Base-by-base conservation (phyloP, 140 eudicot species). In the Bidens hawaiensis region DNA sequence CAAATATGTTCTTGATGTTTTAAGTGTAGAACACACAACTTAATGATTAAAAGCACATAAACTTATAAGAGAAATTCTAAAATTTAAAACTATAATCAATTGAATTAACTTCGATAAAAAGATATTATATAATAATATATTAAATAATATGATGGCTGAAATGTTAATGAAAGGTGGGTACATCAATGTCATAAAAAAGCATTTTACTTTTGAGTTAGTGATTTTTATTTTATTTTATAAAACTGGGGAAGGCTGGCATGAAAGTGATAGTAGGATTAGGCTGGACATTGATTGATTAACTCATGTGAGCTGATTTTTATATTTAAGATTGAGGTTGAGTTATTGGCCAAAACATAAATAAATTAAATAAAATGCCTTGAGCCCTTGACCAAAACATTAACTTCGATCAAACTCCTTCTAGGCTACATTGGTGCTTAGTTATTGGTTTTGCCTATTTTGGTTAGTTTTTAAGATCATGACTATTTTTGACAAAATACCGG, bases 121-220 rank as follows among this genome's bases (percentile, higher is more conserved):
- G n/a, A n/a, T n/a, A n/a, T n/a, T n/a, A n/a, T n/a, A n/a, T n/a
- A n/a, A n/a, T n/a, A n/a, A n/a, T n/a, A n/a, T n/a, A n/a, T n/a
- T n/a, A n/a, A n/a, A n/a, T n/a, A n/a, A n/a, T n/a, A n/a, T n/a
- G n/a, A n/a, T 56, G 73, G 46, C 19, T 65, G 13, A 55, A 64
- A 22, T 56, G 48, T 65, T 73, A 26, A 48, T 58, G 57, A 60
- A 65, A 21, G 78, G 68, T 65, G 73, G 56, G 40, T 33, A 19
- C 4, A 57, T 56, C 42, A 40, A 33, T 34, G 67, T 65, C 62
- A 64, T 73, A 55, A 57, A 73, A 57, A 19, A 58, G 43, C 68
- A 58, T 57, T 73, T 73, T 73, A 73, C 78, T 73, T 73, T 73
- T 46, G 13, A 13, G 16, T 26, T 46, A 41, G 36, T 24, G 31